Percentiles rank a stretch among this genome's conserved stretches.
Evolutionary conservation across 1,284 basidiomycete genomes (phyloP).

Genomic region (Ceratobasidium sp.): DNA sequence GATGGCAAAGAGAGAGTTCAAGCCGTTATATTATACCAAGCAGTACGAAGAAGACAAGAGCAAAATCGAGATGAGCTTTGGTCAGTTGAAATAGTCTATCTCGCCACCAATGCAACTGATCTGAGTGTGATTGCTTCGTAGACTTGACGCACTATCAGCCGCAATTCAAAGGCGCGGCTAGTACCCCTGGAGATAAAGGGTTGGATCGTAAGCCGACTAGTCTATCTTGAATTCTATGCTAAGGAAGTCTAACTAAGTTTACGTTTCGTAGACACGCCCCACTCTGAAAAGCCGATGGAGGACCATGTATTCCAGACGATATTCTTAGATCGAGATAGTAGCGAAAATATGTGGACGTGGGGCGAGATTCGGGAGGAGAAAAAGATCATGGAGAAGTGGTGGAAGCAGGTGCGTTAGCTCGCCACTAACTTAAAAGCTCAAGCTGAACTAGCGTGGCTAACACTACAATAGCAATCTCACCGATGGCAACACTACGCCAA

Average conservation of each 20-base stretch:
- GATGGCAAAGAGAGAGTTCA: constrained; percentile 66
- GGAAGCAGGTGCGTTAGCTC: constrained; percentile 51
- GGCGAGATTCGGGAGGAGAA: constrained; percentile 42
- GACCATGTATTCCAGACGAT: constrained; percentile 76
- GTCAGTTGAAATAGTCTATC: constrained; percentile 41
- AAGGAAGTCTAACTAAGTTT: not conserved
- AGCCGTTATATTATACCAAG: constrained; percentile 70
- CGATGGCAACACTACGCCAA: constrained; percentile 63
- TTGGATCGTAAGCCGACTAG: constrained; percentile 2
- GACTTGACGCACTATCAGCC: constrained; percentile 71
- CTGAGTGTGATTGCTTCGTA: not conserved
- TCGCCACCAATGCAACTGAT: not conserved
- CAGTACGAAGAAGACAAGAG: constrained; percentile 68
- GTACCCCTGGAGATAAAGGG: constrained; percentile 47
- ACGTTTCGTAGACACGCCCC: constrained; percentile 32
- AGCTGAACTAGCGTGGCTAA: no score
- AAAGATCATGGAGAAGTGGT: constrained; percentile 51
- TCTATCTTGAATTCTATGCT: constrained; percentile 41
- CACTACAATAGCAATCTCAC: constrained; percentile 40
- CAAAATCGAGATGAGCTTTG: constrained; percentile 75
- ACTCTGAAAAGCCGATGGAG: constrained; percentile 53
- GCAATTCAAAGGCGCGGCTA: constrained; percentile 57
- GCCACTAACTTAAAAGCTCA: constrained; percentile 21
- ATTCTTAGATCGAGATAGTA: constrained; percentile 68
- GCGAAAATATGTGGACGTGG: constrained; percentile 66